Conservation (phyloP, 2,329 filamentous ascomycete genomes). For the Ophiocordyceps robertsii region DNA sequence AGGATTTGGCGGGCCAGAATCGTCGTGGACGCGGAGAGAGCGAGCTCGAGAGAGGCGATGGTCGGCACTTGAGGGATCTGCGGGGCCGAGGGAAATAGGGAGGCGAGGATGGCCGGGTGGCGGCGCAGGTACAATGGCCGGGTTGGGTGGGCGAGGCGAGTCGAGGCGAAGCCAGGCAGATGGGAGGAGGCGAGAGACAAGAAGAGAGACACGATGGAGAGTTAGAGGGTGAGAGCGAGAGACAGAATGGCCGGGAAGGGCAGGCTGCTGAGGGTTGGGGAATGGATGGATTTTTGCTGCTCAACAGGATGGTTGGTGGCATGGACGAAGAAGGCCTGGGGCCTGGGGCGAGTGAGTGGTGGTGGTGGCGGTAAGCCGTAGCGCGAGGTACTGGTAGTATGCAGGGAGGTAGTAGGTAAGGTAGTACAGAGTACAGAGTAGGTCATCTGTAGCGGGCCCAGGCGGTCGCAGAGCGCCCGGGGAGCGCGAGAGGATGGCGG, state of each 20-base stretch:
- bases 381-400: too few relatives aligned
- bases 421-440: too few relatives aligned
- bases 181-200: conserved; percentile 1
- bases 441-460: background rate
- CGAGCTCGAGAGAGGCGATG: background rate
- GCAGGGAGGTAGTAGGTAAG: too few relatives aligned
- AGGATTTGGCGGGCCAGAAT: background rate
- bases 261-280: background rate
- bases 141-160: background rate
- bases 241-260: background rate
- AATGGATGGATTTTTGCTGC: conserved; percentile 1
- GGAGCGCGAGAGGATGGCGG: too few relatives aligned
- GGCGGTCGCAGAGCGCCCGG: background rate
- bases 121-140: background rate
- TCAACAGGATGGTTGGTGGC: background rate
- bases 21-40: background rate
- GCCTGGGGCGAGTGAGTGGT: background rate
- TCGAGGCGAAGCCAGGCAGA: conserved; percentile 1
- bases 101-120: background rate
- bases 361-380: too few relatives aligned
- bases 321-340: too few relatives aligned
- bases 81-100: background rate
- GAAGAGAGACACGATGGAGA: background rate
- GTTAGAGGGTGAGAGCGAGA: background rate
- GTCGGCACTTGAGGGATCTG: background rate